phyloP scores from a whole-genome alignment of 148 eudicot species.

The Vaccinium vitisidaea region DNA sequence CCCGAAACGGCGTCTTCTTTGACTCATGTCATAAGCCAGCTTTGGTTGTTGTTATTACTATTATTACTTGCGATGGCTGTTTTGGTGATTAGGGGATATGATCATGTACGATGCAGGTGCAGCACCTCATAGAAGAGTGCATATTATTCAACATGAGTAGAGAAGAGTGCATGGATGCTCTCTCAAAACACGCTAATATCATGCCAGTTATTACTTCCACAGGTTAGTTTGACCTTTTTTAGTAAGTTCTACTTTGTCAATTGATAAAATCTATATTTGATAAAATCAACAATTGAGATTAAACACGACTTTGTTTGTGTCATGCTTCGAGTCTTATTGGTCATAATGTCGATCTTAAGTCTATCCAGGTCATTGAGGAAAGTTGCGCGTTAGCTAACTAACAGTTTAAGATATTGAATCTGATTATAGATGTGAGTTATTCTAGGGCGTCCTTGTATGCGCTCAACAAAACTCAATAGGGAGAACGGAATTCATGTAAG shows the following conservation, averaged over 20 bases:
- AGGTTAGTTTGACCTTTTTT: slow-evolving; percentile 23
- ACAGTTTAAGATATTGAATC: not conserved
- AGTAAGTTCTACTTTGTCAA: no score
- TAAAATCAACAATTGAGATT: no score
- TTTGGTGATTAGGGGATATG: not conserved
- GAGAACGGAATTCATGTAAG: no score
- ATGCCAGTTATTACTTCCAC: slow-evolving; percentile 56
- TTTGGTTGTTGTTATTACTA: no score
- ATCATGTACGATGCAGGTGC: slow-evolving; percentile 37
- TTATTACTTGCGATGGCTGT: not conserved
- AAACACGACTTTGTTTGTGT: not conserved
- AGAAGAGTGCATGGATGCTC: slow-evolving; percentile 67
- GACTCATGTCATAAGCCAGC: no score
- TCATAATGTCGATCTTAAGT: not conserved
- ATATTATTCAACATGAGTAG: slow-evolving; percentile 52
- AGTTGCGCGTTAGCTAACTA: no score
- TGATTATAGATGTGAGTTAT: not conserved
- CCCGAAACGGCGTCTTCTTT: no score
- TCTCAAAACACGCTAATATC: slow-evolving; percentile 59
- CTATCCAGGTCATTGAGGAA: no score
- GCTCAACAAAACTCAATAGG: not conserved
- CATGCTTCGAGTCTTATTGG: not conserved
- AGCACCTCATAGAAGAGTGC: slow-evolving; percentile 66
- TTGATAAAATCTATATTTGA: no score
- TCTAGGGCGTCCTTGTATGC: not conserved